Conservation (phyloP, 108 stramenopile species). For the Cylindrotheca fusiformis region DNA sequence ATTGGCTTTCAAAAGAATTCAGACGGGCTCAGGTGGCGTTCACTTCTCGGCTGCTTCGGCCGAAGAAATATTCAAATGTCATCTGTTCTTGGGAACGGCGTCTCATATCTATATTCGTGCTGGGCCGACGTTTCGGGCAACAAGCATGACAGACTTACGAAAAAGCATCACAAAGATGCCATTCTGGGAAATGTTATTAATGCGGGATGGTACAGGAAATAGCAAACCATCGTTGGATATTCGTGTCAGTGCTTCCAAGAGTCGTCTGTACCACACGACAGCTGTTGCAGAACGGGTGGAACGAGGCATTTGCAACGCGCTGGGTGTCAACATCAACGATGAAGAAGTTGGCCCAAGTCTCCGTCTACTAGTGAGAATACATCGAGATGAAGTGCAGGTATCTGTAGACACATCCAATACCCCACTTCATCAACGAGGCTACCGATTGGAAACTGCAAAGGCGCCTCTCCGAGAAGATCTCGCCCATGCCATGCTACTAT, state of each 20-base stretch:
- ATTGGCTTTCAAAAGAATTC: slow-evolving; percentile 24
- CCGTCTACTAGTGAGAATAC: slow-evolving; percentile 42
- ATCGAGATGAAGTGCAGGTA: slow-evolving; percentile 56
- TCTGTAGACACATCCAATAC: slow-evolving; percentile 52
- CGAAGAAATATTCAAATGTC: slow-evolving; percentile 41
- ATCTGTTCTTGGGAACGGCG: slow-evolving; percentile 62
- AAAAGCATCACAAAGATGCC: slow-evolving; percentile 56
- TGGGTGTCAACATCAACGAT: slow-evolving; percentile 23
- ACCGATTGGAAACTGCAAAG: slow-evolving; percentile 59
- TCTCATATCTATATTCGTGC: slow-evolving; percentile 50
- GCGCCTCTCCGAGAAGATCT: slow-evolving; percentile 83
- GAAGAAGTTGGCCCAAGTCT: slow-evolving; percentile 13
- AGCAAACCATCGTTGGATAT: slow-evolving; percentile 24
- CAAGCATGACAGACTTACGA: slow-evolving; percentile 60
- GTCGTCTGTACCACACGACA: slow-evolving; percentile 63
- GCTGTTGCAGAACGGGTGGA: slow-evolving; percentile 62
- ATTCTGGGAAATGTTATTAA: slow-evolving; percentile 36
- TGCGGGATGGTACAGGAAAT: not conserved
- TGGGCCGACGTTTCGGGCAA: slow-evolving; percentile 40
- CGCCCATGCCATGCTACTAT: slow-evolving; percentile 60
- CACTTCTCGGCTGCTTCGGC: slow-evolving; percentile 25
- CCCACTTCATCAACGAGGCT: slow-evolving; percentile 72
- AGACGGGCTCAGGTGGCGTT: slow-evolving; percentile 26
- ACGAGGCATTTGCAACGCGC: slow-evolving; percentile 33
- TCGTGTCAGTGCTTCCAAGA: slow-evolving; percentile 58